Base-by-base conservation (phyloP, 805 yeast genomes). In the Kodamaea leandrae region DNA sequence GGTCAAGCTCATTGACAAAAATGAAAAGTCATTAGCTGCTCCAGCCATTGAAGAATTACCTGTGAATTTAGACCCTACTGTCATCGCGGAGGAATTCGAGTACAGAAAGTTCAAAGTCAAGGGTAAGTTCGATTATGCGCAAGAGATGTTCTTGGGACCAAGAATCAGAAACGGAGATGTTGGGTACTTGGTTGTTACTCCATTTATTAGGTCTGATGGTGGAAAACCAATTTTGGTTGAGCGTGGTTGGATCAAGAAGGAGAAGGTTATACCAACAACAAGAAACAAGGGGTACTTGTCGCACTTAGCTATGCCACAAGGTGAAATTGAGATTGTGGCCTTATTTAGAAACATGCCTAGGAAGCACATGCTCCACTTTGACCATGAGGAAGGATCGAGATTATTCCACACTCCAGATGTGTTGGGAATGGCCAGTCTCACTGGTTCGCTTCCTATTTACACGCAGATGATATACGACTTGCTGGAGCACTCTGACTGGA, bases 111-210 rank as follows among this genome's bases (percentile, higher is more conserved):
- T 91, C 32, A 68, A 72, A n/a, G 63, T 86, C 9, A 79, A 74
- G 37, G 99, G 99, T 1, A 74, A 71, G 41, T 93, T 83, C 58
- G 83, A 86, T 50, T 90, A 93, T 54, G 78, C 80, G 10, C 80
- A 89, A 55, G 99, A 93, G 60, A 79, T 89, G 65, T 84, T 86
- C 54, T 87, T 93, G 39, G 98, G 98, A 0, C 98, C 99, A 4
- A 74, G 96, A 48, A 70, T 84, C 36, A 72, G 74, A 49, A 81
- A 87, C 46, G 74, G 72, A 4, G 67, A 70, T 48, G 75, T 80
- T 42, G 99, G 99, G 1, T 93, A 86, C 60, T 64, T 77, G 17
- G 73, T 91, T 4, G 78, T 86, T 21, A 83, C 95, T 4, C 98
- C 99, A 9, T 78, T 93, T 53, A 74, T 79, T 17, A 77, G 95